Base-by-base conservation (phyloP, 2,329 filamentous ascomycete species). In the Sclerotinia subarctica region DNA sequence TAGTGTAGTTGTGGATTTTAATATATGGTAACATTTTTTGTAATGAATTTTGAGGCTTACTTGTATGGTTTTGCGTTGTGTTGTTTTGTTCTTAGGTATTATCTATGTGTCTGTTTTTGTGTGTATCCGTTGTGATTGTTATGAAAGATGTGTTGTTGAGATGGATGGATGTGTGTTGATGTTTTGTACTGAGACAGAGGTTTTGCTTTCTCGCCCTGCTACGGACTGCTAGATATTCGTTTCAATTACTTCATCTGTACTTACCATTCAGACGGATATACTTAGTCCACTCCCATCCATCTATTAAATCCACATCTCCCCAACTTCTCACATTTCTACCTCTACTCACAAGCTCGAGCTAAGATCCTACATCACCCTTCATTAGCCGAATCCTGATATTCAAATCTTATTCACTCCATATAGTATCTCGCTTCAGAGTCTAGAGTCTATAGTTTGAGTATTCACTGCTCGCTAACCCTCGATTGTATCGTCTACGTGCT, bases 1-100 rank as follows among this genome's bases (percentile, higher is more conserved):
- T 42, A 42, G 38, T 49, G 21, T 62, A 62, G 58, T 38, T 19
- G 32, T 35, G 58, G 21, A 49, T 51, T 51, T 62, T 62, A 62
- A 62, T 62, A 62, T 46, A 62, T 32, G 59, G 15, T 62, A 26
- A 47, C 29, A 42, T 38, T 26, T 38, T 63, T 59, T 51, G 46
- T 51, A 63, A 63, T 63, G 59, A 51, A 38, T 7, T 51, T 24
- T 38, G 32, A 42, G n/a, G 8, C 3, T 24, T 57, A 24, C 24
- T 13, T 56, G 21, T n/a, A 15, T 38, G 19, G 29, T n/a, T 56
- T 38, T 13, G 2, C 35, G 11, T 54, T 13, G 3, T 54, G 11
- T 4, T 10, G 17, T 32, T n/a, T 5, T 32, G 5, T 60, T 35
- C 11, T 47, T 7, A 4, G 8, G 29, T 10, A 10, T 5, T 35